Evolutionary conservation across 164 flowering plant genomes (phyloP), one percentile per base, ranked within the genome.

Genomic region (Protea cynaroides): DNA sequence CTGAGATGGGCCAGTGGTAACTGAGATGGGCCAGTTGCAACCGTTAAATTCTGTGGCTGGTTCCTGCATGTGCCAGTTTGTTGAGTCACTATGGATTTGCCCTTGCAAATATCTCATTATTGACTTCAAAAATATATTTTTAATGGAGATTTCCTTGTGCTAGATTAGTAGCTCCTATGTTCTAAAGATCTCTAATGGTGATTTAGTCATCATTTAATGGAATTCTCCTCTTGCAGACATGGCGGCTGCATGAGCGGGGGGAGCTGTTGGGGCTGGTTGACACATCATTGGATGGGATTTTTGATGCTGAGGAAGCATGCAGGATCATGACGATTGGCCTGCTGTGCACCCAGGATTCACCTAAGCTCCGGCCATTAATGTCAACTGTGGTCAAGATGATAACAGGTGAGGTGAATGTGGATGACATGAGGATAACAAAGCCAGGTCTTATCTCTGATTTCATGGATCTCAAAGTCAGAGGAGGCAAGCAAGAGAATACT

Each of bases 321-420:
- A 73, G 69, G 59, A 84, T 79, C 75, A 69, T 93, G 53, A 90
- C 86, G 67, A 74, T 93, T 46, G 97, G 83, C 37, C 88, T 93
- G 36, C 81, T 93, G 40, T 93, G 98, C 81, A 90, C 98, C 25
- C 97, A 90, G 72, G 98, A 89, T 68, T 5, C 69, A 21, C 90
- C 96, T 9, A 93, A 84, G 76, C 91, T 83, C 53, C 83, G 98
- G 53, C 97, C 98, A 37, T 71, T 88, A 61, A 93, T 93, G 98
- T 84, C 97, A 3, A 75, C 83, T 4, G 86, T 87, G 15, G 87
- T 90, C 52, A 88, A 77, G 77, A 81, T 93, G 96, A 78, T 93
- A 15, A 74, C 71, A 0, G 92, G 91, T 3, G 71, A 67, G 70
- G 64, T 73, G 14, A 40, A 58, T 7, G 40, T 86, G 8, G 69